Conservation (phyloP, 345 rosid species). For the Psidium friedrichsthalianum region DNA sequence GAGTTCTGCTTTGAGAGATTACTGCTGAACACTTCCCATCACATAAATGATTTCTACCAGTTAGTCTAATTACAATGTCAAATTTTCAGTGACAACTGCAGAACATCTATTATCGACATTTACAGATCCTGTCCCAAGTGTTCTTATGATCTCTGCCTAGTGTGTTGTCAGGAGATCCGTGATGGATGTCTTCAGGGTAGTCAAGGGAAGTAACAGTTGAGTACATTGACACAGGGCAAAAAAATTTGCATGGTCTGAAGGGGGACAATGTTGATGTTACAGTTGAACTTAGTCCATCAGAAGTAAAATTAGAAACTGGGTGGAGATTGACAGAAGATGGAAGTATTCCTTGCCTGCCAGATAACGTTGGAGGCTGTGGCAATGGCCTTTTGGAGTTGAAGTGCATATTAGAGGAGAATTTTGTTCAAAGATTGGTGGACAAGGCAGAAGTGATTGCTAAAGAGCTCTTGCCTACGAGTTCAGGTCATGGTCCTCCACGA, state of each 20-base stretch:
- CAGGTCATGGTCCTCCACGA: background rate
- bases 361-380: slow-evolving; percentile 27
- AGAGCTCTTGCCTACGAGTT: background rate
- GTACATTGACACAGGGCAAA: background rate
- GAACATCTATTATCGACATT: slow-evolving; percentile 30
- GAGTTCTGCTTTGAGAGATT: background rate
- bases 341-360: slow-evolving; percentile 23
- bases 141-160: slow-evolving; percentile 27
- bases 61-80: background rate
- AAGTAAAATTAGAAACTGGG: background rate
- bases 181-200: slow-evolving; percentile 19
- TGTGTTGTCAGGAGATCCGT: slow-evolving; percentile 30
- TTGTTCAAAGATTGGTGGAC: slow-evolving; percentile 22
- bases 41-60: background rate
- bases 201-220: slow-evolving; percentile 3
- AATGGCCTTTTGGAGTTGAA: slow-evolving; percentile 15
- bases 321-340: slow-evolving; percentile 37
- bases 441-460: slow-evolving; percentile 20
- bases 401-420: slow-evolving; percentile 12
- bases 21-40: background rate
- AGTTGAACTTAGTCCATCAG: background rate
- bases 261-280: background rate
- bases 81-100: slow-evolving; percentile 28
- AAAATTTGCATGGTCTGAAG: slow-evolving; percentile 23
- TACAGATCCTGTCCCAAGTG: slow-evolving; percentile 33